Evolutionary conservation across 345 rosid genomes (phyloP).

Genomic region (Salix arbutifolia): DNA sequence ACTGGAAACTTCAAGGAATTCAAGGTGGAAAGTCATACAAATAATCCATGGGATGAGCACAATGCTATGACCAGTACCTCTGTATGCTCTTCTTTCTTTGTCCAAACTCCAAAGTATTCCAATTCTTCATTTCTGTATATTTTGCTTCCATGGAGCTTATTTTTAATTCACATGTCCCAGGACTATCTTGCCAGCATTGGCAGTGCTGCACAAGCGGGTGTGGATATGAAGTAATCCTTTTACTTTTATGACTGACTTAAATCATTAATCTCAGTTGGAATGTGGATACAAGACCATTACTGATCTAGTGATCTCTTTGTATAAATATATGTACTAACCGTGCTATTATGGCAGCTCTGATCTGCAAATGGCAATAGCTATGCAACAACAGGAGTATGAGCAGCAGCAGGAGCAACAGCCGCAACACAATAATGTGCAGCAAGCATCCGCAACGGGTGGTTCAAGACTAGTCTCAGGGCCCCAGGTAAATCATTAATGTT

Average conservation of each 20-base stretch:
- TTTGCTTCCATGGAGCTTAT: constrained; percentile 8
- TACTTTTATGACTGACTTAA: constrained; percentile 9
- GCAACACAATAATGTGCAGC: constrained; percentile 52
- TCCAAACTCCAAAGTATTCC: background rate
- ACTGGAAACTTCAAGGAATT: constrained; percentile 84
- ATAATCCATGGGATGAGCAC: constrained; percentile 75
- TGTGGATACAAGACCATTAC: background rate
- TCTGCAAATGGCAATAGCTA: constrained; percentile 91
- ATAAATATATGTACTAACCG: background rate
- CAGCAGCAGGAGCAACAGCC: constrained; percentile 61
- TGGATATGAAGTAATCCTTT: constrained; percentile 60
- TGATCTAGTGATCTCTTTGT: background rate
- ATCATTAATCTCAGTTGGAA: constrained; percentile 4
- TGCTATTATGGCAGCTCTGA: constrained; percentile 61
- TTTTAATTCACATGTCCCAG: constrained; percentile 38
- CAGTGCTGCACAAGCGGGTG: constrained; percentile 52
- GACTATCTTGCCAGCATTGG: constrained; percentile 85
- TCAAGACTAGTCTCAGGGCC: constrained; percentile 84
- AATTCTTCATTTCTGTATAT: background rate
- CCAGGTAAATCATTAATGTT: constrained; percentile 43
- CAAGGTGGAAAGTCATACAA: constrained; percentile 61
- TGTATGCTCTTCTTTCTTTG: constrained; percentile 38
- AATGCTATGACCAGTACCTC: constrained; percentile 83
- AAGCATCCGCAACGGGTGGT: constrained; percentile 39
- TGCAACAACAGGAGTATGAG: constrained; percentile 95